Evolutionary conservation across 805 yeast species (phyloP), one percentile per base, ranked within the genome.

Genomic region (Yarrowia sp.): DNA sequence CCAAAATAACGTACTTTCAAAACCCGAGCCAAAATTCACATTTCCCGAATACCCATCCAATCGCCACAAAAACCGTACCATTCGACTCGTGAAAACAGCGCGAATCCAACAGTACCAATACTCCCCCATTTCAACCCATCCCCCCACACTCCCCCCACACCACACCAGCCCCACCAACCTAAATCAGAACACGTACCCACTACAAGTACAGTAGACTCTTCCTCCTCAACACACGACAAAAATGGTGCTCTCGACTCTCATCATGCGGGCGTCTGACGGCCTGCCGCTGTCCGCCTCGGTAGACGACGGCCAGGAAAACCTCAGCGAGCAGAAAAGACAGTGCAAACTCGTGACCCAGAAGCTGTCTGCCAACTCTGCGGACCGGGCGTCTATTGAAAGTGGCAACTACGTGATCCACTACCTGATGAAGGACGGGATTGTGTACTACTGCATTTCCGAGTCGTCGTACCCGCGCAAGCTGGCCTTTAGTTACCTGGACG

Each of bases 261-360:
- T 87, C 21, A 88, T 82, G 79, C 62, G 78, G 24, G 24, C 35
- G 49, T n/a, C 26, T 43, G 65, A 54, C 19, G 92, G 95, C 24
- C 85, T 95, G 58, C 98, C 99, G 30, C 80, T 93, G 64, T 85
- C 96, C 66, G 96, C 96, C 7, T 89, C 97, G 1, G 92, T 90
- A 12, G 98, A 93, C 73, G 90, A 87, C 68, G 92, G 89, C 67
- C 80, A 82, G 40, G 82, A 81, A 61, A 78, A 79, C 4, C 78
- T 93, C 49, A 72, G 80, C 24, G 95, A 90, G 62, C 92, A 90
- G 73, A 93, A 92, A 81, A 85, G 88, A 74, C 91, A 91, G 75
- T 85, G 90, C 69, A 92, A 93, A 76, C 77, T 88, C 63, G 80
- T 95, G 64, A 82, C 92, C 28, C 79, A 87, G 35, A 83, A 93